Evolutionary conservation across 805 yeast genomes (phyloP), one percentile per base, ranked within the genome.

Genomic region (Cyberlindnera samutprakarnensis): DNA sequence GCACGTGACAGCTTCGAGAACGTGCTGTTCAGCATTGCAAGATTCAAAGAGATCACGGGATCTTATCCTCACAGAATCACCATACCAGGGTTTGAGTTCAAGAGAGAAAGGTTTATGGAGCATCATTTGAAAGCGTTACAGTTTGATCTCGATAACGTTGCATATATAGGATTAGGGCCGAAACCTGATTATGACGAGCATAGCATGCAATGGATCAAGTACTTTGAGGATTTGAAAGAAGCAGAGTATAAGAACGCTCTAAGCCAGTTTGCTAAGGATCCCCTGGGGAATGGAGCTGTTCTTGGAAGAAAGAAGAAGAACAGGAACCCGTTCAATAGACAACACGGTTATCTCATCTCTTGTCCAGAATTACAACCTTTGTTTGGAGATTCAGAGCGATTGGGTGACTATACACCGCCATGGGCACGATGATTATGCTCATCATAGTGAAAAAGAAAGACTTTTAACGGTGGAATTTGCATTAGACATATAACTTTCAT

Each of bases 1-100:
- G 86, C 94, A 0, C 57, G 85, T 24, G 94, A 84, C 53, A 81
- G 92, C 2, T 78, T 78, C 49, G 94, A 84, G 48, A 84, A 84
- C 52, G 69, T 83, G 6, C 38, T 81, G 3, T 81, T 73, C 51
- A 72, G 80, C 41, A 42, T 79, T 2, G 61, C 70, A 22, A 57
- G 74, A 31, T 82, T 65, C 48, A 51, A 66, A 19, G 75, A 77
- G 41, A 37, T 65, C 2, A 50, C 57, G 4, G 59, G 64, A 0
- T 15, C 7, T 1, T 78, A 68, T 39, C 94, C 94, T 0, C 27
- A 43, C 1, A 42, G 42, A 2, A 58, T 83, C 4, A 70, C 75
- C 0, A 64, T 85, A 4, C 70, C 75, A 4, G 92, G 94, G 2
- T 82, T 82, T 50, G 86, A 75, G 27, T 85, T 85, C 56, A 85